A percentile compares a stretch with the other conserved stretches of the same genome.
Evolutionary conservation across 2,329 filamentous ascomycete genomes (phyloP).

Genomic region (Ophiostoma triangulosporum): DNA sequence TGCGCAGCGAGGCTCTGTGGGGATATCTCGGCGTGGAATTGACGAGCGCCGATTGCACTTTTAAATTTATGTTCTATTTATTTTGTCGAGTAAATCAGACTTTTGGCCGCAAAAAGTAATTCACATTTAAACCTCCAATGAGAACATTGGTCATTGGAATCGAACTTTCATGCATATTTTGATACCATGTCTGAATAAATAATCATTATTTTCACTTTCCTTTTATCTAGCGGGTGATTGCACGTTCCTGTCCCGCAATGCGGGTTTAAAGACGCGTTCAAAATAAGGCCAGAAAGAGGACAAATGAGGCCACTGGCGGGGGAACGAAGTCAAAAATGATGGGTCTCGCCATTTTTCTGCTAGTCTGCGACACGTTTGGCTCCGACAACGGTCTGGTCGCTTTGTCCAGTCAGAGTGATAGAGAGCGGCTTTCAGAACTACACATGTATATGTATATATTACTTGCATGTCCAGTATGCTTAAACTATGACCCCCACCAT

Average conservation of each 20-base stretch:
- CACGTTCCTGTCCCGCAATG: not conserved
- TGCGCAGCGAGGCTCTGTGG: constrained; percentile 1
- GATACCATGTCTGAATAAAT: not conserved
- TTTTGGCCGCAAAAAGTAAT: no score
- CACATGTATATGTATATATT: no score
- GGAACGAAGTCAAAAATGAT: not conserved
- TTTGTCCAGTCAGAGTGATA: not conserved
- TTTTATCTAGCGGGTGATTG: not conserved
- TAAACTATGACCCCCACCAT: no score
- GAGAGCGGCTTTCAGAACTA: not conserved
- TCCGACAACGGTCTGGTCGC: not conserved
- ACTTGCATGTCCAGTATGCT: no score
- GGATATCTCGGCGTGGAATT: constrained; percentile 1
- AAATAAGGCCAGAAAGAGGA: constrained; percentile 1
- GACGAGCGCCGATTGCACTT: no score
- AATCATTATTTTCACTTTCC: not conserved
- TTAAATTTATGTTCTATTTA: not conserved
- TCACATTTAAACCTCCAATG: no score
- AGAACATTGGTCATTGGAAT: no score
- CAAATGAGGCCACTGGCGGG: not conserved
- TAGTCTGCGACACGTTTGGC: not conserved
- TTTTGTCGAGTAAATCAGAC: no score
- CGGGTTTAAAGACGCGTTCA: not conserved
- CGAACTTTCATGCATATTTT: no score
- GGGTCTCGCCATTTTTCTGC: not conserved